Base-by-base conservation (phyloP, 495 filamentous ascomycete genomes). In the Penicillium silybi region DNA sequence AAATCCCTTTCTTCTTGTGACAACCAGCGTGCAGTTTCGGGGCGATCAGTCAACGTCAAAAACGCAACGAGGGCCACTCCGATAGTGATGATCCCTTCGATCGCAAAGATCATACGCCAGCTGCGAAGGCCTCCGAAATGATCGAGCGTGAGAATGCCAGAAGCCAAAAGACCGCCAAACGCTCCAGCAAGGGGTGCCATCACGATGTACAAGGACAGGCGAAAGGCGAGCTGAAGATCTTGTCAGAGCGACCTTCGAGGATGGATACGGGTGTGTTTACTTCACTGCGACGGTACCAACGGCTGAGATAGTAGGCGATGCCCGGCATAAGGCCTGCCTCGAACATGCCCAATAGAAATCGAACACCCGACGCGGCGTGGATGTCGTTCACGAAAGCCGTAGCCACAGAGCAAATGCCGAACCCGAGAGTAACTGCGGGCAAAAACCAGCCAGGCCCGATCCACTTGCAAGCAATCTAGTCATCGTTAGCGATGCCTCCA, bases 71-170 rank as follows among this genome's bases (percentile, higher is more conserved):
- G 40, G 1, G 79, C 81, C 2, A 87, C 68, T 3, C 82, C 46
- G 48, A 88, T 74, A 0, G 80, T 85, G 27, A 89, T 84, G 7
- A 90, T 68, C 1, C 88, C 88, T 61, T 92, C 88, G 20, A 89
- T 83, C 9, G 88, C 75, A 63, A 92, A 91, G 19, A 92, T 75
- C 27, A 90, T 76, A 11, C 85, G 74, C 88, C 88, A 92, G 20
- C 75, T 82, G 25, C 62, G 61, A 1, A 79, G 59, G 44, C 65
- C 52, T 7, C 75, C 75, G 39, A 78, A 74, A 52, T 71, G 57
- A 40, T 70, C 61, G 0, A 80, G 63, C 0, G 63, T 73, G 5
- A 79, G 60, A 34, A 80, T 78, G 1, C 64, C 85, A 4, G 82
- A 85, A 6, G 85, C 85, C 2, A 88, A 62, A 26, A 89, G 74